Base-by-base conservation (phyloP, 345 rosid species). In the Populus deltoides region DNA sequence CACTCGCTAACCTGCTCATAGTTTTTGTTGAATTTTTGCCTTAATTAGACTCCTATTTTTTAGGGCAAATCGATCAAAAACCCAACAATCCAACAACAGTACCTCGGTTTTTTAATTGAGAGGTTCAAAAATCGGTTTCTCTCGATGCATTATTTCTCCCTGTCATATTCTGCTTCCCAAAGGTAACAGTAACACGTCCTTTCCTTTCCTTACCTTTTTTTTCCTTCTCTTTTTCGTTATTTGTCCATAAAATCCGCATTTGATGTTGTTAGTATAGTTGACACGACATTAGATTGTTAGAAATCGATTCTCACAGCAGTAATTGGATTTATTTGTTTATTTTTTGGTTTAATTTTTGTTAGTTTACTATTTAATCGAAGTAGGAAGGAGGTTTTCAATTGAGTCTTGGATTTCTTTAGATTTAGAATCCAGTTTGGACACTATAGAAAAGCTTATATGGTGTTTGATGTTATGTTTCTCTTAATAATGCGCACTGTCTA, bases 31-130 rank as follows among this genome's bases (percentile, higher is more conserved):
- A 49, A 0, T n/a, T n/a, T 75, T 80, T 74, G 65, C 73, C 73
- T 77, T 74, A 31, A 65, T 24, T n/a, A n/a, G 15, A 43, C 16
- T 20, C 18, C 55, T 67, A 8, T 13, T 59, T 31, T 35, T 71
- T 17, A 35, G 70, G 84, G 77, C 79, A 71, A 73, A 76, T 57
- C 77, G 68, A 43, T 59, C 41, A 11, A 15, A 71, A 84, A 65
- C 66, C 80, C 78, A 41, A 41, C 45, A 41, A 41, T 41, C 45
- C 3, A 41, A 41, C 45, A 10, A 22, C 12, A 27, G 12, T 29
- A 24, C 27, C 15, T 51, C 27, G 20, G 4, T 1, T 47, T n/a
- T 45, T 55, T 33, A 33, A 53, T 53, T 25, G 65, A 12, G 59
- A 10, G 62, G 51, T 77, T 74, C 7, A 49, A 24, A 45, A 68